Percentiles rank a stretch among this genome's conserved stretches.
These are phyloP conservation scores for Ophiocordyceps camponoti-saundersi DNA, from an alignment of 2,329 filamentous ascomycete genomes.

Conservation along the genomic window DNA sequence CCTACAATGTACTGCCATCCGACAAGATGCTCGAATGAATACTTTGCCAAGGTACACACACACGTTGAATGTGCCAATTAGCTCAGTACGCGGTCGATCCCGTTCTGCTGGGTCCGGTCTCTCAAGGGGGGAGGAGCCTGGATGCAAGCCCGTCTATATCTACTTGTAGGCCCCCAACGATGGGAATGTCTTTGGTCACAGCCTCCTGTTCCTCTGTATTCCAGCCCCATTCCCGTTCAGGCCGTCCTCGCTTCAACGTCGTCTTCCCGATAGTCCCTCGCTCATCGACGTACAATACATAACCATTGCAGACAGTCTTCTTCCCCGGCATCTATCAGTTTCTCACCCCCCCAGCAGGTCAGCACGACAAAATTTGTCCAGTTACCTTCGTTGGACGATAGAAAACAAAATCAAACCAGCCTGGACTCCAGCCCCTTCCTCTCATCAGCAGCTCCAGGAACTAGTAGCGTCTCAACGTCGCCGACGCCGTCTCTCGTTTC, in stretches of 20 bases:
- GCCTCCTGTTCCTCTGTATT: not conserved
- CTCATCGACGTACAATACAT: not conserved
- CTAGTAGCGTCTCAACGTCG: not conserved
- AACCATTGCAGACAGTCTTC: not conserved
- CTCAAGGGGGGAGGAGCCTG: not conserved
- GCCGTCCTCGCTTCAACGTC: not conserved
- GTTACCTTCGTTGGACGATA: not conserved
- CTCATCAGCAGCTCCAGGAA: not conserved
- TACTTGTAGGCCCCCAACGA: constrained; percentile 6
- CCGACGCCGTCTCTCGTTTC: not conserved
- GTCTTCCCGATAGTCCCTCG: not conserved
- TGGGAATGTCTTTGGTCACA: not conserved
- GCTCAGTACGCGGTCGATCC: constrained; percentile 4
- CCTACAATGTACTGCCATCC: constrained; percentile 1
- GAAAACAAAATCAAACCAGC: too few species aligned
- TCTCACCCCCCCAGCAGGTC: not conserved
- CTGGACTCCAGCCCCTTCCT: not conserved
- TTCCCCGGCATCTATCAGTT: not conserved
- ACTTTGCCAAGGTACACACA: not conserved
- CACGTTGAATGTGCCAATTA: not conserved
- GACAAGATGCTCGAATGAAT: not conserved
- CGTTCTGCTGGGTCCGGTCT: constrained; percentile 2
- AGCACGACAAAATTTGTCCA: not conserved
- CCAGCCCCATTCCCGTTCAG: not conserved
- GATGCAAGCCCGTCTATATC: constrained; percentile 4